phyloP scores from a whole-genome alignment of 2,329 filamentous ascomycete genomes.

The Colletotrichum magnum region DNA sequence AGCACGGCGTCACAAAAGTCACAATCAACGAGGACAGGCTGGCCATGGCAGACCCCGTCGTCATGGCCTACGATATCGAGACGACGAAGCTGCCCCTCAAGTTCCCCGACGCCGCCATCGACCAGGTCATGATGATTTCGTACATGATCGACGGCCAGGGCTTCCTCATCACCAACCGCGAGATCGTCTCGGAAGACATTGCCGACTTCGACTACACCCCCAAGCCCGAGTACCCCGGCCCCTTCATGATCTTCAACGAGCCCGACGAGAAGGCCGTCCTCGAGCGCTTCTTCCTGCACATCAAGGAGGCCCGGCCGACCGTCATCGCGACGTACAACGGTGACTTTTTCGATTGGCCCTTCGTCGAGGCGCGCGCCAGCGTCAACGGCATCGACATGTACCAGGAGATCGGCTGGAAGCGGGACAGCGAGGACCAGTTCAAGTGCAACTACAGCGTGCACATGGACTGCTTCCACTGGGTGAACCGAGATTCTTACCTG shows the following conservation, averaged over 20 bases:
- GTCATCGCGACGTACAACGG: conserved; percentile 99
- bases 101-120: conserved; percentile 93
- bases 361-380: conserved; percentile 93
- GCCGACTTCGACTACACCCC: conserved; percentile 98
- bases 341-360: conserved; percentile 99
- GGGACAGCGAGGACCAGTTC: conserved; percentile 95
- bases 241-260: conserved; percentile 99
- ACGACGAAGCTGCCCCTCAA: conserved; percentile 96
- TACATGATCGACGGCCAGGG: conserved; percentile 99
- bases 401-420: conserved; percentile 96
- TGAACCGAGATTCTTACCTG: conserved; percentile 97
- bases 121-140: conserved; percentile 99
- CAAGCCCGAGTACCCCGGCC: conserved; percentile 93
- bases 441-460: conserved; percentile 96
- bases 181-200: conserved; percentile 98
- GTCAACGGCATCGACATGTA: conserved; percentile 99
- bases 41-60: conserved; percentile 93
- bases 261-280: conserved; percentile 89
- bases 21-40: conserved; percentile 89
- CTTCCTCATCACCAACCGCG: conserved; percentile 96
- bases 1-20: conserved; percentile 89
- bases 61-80: conserved; percentile 99
- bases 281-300: conserved; percentile 94
- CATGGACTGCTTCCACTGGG: conserved; percentile 99
- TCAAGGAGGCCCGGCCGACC: conserved; percentile 94